phyloP scores from a whole-genome alignment of 129 eudicot species.

The Gnaphalium uliginosum region DNA sequence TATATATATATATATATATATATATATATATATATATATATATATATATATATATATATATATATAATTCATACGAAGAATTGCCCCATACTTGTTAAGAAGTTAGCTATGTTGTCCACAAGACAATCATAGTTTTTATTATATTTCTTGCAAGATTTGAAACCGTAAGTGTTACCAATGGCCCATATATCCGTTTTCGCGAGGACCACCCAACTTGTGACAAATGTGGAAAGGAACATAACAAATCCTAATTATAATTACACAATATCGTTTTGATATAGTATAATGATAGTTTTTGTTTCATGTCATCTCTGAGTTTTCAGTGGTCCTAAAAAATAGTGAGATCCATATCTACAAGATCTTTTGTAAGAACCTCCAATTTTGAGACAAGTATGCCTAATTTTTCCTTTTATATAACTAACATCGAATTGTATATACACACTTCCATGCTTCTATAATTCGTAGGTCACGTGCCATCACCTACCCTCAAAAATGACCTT shows the following conservation, averaged over 20 bases:
- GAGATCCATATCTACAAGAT: too few species aligned
- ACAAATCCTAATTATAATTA: not conserved
- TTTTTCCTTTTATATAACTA: too few species aligned
- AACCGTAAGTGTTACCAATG: conserved; percentile 4
- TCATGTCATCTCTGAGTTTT: not conserved
- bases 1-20: too few species aligned
- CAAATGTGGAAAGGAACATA: not conserved
- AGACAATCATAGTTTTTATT: not conserved
- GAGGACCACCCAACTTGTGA: conserved; percentile 23
- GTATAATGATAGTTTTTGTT: not conserved
- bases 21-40: too few species aligned
- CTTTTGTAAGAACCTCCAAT: too few species aligned
- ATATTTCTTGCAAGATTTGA: not conserved
- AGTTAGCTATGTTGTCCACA: conserved; percentile 6
- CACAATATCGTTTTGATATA: not conserved
- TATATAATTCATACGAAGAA: not conserved
- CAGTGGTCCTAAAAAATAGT: too few species aligned
- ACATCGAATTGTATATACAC: too few species aligned
- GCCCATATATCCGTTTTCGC: not conserved
- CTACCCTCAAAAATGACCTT: too few species aligned
- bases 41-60: not conserved
- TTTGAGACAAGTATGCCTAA: too few species aligned
- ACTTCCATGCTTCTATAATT: too few species aligned
- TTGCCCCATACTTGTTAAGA: not conserved
- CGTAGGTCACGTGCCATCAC: too few species aligned